Percentiles rank a stretch among this genome's conserved stretches.
Conservation (phyloP, 164 flowering plant genomes). For the Berberis thunbergii region DNA sequence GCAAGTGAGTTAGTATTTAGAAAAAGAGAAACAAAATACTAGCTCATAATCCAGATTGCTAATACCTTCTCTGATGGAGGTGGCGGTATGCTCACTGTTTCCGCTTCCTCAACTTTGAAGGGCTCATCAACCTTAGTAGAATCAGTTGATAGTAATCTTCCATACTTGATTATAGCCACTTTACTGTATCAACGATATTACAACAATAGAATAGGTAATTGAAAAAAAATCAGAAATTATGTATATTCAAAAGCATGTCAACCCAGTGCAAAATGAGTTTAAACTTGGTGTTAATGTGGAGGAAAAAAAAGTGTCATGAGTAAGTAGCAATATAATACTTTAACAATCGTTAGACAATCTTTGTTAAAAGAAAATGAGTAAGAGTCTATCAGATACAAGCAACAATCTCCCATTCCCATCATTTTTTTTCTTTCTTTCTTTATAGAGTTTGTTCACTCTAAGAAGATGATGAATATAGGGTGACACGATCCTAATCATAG, state of each 20-base stretch:
- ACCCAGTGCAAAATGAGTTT: too few species aligned
- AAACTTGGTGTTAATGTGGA: too few species aligned
- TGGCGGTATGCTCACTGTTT: conserved; percentile 74
- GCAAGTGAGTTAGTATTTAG: neutral
- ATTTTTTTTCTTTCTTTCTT: too few species aligned
- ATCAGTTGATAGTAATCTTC: conserved; percentile 52
- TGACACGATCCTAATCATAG: too few species aligned
- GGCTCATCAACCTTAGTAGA: conserved; percentile 59
- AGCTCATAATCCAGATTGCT: neutral
- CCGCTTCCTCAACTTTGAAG: conserved; percentile 82
- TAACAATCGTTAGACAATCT: too few species aligned
- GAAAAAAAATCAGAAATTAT: neutral
- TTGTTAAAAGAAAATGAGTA: too few species aligned
- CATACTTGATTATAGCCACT: conserved; percentile 23
- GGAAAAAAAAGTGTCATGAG: too few species aligned
- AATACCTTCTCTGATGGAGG: conserved; percentile 76
- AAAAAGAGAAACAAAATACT: neutral
- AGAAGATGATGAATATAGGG: too few species aligned
- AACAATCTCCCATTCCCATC: too few species aligned
- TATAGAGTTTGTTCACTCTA: too few species aligned
- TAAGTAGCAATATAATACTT: too few species aligned
- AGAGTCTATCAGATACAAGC: too few species aligned
- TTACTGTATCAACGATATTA: conserved; percentile 23
- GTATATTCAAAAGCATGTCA: neutral
- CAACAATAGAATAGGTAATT: conserved; percentile 3